These are phyloP conservation scores for Cutaneotrichosporon mucoides DNA, from an alignment of 1,284 basidiomycete genomes.

Conservation along the genomic window DNA sequence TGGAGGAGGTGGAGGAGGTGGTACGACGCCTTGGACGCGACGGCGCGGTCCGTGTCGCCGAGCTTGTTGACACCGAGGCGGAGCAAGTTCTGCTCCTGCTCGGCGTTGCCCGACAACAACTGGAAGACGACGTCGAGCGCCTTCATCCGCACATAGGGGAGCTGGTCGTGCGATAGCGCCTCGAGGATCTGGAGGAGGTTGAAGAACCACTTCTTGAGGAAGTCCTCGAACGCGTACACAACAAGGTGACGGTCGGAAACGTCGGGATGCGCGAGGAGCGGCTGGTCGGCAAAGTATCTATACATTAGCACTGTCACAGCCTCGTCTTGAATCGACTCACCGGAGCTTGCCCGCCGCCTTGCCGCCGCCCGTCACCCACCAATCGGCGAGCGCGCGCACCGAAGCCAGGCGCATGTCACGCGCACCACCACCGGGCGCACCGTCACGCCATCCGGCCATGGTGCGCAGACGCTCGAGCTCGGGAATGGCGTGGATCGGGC, in stretches of 20 bases:
- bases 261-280: constrained; percentile 59
- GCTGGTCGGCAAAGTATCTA: constrained; percentile 91
- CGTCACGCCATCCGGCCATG: constrained; percentile 73
- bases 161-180: constrained; percentile 80
- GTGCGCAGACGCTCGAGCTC: constrained; percentile 69
- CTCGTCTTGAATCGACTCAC: constrained; percentile 55
- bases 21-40: constrained; percentile 86
- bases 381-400: constrained; percentile 85
- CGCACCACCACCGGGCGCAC: constrained; percentile 40
- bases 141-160: constrained; percentile 83
- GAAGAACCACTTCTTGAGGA: constrained; percentile 97
- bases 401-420: constrained; percentile 89
- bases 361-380: constrained; percentile 92
- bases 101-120: constrained; percentile 82
- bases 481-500: constrained; percentile 81
- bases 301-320: constrained; percentile 5
- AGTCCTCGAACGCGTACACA: constrained; percentile 91
- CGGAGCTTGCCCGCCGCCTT: constrained; percentile 66
- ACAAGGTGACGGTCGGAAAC: constrained; percentile 72
- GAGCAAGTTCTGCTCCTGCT: constrained; percentile 95
- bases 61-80: constrained; percentile 92
- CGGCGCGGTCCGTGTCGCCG: constrained; percentile 81
- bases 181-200: constrained; percentile 85
- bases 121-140: constrained; percentile 68
- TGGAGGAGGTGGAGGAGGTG: constrained; percentile 86